Conservation (phyloP, 106 monocot genomes). For the Dendrobium officinale region DNA sequence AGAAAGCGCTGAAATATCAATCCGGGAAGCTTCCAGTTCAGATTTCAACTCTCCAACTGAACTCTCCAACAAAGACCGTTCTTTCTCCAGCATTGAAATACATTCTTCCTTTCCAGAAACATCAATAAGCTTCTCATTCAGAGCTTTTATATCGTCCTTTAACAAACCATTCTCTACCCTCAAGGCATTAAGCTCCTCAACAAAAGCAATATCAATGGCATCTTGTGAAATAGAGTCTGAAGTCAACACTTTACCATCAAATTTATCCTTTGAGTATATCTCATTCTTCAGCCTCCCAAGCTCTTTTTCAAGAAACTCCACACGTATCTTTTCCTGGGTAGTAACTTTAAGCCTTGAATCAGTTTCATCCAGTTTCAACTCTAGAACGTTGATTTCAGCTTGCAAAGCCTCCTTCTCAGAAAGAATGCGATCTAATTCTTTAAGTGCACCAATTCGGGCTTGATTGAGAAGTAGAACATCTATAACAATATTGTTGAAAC, state of each 20-base stretch:
- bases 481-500: conserved; percentile 21
- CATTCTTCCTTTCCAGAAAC: conserved; percentile 37
- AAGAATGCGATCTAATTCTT: conserved; percentile 67
- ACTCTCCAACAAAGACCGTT: conserved; percentile 32
- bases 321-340: conserved; percentile 41
- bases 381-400: conserved; percentile 52
- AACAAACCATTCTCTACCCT: conserved; percentile 47
- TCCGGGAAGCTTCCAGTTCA: conserved; percentile 27
- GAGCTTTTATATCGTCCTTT: conserved; percentile 40
- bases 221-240: conserved; percentile 17
- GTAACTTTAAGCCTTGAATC: conserved; percentile 39
- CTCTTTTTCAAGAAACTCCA: conserved; percentile 38
- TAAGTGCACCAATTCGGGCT: conserved; percentile 54
- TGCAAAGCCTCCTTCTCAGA: conserved; percentile 68
- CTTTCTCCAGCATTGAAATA: conserved; percentile 43
- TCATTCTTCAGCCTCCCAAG: conserved; percentile 31
- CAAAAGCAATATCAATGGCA: conserved; percentile 21
- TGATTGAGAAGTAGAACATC: conserved; percentile 89
- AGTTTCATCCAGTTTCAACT: conserved; percentile 57
- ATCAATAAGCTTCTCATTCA: conserved; percentile 44
- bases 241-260: conserved; percentile 16
- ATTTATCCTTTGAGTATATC: conserved; percentile 25
- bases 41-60: conserved; percentile 38
- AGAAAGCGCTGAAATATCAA: conserved; percentile 37
- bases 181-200: conserved; percentile 36